phyloP scores from a whole-genome alignment of 371 early-diverging fungal genomes.

The Mucor circinelloides region DNA sequence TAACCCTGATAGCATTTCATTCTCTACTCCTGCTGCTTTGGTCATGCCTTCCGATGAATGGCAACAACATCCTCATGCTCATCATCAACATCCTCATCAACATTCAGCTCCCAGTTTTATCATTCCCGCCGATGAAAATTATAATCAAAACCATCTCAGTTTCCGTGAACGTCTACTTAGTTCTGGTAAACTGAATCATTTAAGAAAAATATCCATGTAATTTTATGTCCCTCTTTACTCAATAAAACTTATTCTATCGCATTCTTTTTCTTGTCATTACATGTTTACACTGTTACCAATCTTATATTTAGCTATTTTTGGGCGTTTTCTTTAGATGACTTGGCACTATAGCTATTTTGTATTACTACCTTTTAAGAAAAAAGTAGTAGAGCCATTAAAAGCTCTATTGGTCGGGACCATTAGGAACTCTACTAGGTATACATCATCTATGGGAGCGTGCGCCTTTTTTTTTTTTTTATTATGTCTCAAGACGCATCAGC shows the following conservation, averaged over 20 bases:
- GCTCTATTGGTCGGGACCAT: background rate
- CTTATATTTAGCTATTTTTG: background rate
- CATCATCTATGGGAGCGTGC: background rate
- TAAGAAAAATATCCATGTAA: slow-evolving; percentile 14
- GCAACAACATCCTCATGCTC: background rate
- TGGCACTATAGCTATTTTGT: background rate
- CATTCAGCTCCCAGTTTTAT: slow-evolving; percentile 25
- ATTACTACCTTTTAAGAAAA: background rate
- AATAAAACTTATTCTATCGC: background rate
- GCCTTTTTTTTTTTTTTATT: too few relatives aligned
- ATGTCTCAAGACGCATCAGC: background rate
- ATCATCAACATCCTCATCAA: background rate
- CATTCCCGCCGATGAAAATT: slow-evolving; percentile 31
- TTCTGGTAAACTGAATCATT: slow-evolving; percentile 29
- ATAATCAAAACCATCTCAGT: slow-evolving; percentile 9
- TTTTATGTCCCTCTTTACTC: background rate
- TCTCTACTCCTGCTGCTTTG: slow-evolving; percentile 2
- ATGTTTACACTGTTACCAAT: background rate
- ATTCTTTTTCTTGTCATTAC: background rate
- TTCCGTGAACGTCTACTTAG: slow-evolving; percentile 33
- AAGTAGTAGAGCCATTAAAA: background rate
- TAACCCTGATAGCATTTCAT: background rate
- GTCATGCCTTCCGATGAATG: slow-evolving; percentile 18
- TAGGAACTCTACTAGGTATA: background rate
- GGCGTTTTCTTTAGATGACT: background rate